These are phyloP conservation scores for Dimargaris cristalligena DNA, from an alignment of 192 early-diverging fungal species.

Conservation along the genomic window DNA sequence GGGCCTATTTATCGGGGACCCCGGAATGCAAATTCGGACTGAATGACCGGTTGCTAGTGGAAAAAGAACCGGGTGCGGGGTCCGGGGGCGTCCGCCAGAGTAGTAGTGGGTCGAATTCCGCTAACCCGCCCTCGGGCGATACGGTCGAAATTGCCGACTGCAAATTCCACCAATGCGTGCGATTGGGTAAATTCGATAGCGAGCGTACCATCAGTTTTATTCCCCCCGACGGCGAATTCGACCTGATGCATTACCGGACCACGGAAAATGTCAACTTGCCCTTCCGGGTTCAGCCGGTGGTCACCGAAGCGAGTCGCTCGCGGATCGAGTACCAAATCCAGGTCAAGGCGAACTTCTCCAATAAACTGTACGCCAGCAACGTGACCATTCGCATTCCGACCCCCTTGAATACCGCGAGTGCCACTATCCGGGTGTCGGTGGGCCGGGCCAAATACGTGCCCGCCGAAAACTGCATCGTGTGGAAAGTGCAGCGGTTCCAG, in stretches of 20 bases:
- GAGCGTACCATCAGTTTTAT: slow-evolving; percentile 94
- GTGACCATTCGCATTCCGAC: slow-evolving; percentile 79
- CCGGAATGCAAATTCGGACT: slow-evolving; percentile 96
- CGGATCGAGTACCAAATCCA: slow-evolving; percentile 80
- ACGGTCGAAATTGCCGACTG: slow-evolving; percentile 90
- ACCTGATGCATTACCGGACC: slow-evolving; percentile 90
- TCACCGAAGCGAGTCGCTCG: slow-evolving; percentile 64
- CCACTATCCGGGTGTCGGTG: slow-evolving; percentile 53
- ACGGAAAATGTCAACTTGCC: slow-evolving; percentile 93
- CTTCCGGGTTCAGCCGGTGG: slow-evolving; percentile 86
- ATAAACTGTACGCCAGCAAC: slow-evolving; percentile 78
- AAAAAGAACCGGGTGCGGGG: slow-evolving; percentile 22
- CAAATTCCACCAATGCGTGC: slow-evolving; percentile 98
- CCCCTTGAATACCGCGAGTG: slow-evolving; percentile 73
- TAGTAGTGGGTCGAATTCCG: background rate
- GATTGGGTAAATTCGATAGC: slow-evolving; percentile 77
- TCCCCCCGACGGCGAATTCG: slow-evolving; percentile 93
- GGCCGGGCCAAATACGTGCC: slow-evolving; percentile 95
- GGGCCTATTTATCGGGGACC: slow-evolving; percentile 89
- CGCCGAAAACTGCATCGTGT: slow-evolving; percentile 81
- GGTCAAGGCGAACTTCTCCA: slow-evolving; percentile 75
- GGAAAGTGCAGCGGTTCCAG: slow-evolving; percentile 87
- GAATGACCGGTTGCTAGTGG: slow-evolving; percentile 85
- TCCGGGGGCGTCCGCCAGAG: slow-evolving; percentile 18
- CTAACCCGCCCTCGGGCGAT: slow-evolving; percentile 16